phyloP scores from a whole-genome alignment of 805 yeast species.

The Metschnikowia aberdeeniae region DNA sequence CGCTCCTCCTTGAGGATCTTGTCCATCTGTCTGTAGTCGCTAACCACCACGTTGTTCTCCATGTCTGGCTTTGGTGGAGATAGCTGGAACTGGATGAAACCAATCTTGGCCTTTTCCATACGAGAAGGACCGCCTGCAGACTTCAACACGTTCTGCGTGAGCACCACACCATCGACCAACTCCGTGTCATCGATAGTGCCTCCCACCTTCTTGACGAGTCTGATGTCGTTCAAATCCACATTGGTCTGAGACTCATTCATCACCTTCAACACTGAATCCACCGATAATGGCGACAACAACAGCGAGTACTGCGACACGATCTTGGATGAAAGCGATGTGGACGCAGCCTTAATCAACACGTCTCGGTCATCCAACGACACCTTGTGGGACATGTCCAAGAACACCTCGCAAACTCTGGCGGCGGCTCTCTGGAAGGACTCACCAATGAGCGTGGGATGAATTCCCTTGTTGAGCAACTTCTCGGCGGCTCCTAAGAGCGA shows the following conservation, averaged over 20 bases:
- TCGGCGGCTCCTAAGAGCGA: slow-evolving; percentile 95
- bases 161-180: slow-evolving; percentile 86
- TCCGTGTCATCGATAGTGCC: slow-evolving; percentile 98
- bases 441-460: slow-evolving; percentile 93
- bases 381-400: slow-evolving; percentile 79
- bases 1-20: slow-evolving; percentile 97
- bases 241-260: slow-evolving; percentile 53
- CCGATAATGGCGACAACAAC: slow-evolving; percentile 87
- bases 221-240: slow-evolving; percentile 84
- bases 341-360: slow-evolving; percentile 84
- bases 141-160: slow-evolving; percentile 86
- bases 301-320: slow-evolving; percentile 91
- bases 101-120: slow-evolving; percentile 90
- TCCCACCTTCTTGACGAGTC: slow-evolving; percentile 90
- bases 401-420: slow-evolving; percentile 70
- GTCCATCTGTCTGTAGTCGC: slow-evolving; percentile 98
- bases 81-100: slow-evolving; percentile 85
- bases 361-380: slow-evolving; percentile 79
- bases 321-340: slow-evolving; percentile 90
- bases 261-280: slow-evolving; percentile 84
- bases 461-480: slow-evolving; percentile 78
- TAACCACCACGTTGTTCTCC: slow-evolving; percentile 96
- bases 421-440: slow-evolving; percentile 93
- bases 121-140: slow-evolving; percentile 93
- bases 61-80: slow-evolving; percentile 97